Percentiles rank a stretch among this genome's conserved stretches.
phyloP scores from a whole-genome alignment of 139 green algal species.

The Chlorella sorokiniana region DNA sequence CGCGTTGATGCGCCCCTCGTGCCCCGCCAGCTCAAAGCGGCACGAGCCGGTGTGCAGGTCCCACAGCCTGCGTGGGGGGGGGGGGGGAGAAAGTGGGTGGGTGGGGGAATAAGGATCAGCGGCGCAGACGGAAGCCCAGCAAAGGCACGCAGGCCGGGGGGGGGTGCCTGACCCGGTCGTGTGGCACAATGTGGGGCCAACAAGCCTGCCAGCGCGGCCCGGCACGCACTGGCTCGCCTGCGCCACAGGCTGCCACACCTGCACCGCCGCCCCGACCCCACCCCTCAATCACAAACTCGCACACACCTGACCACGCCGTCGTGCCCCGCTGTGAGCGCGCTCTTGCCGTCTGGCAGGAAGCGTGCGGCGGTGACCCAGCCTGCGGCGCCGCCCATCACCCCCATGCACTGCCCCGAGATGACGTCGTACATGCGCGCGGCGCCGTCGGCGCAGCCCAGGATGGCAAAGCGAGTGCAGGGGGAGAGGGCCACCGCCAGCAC shows the following conservation, averaged over 20 bases:
- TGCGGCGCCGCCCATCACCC: conserved; percentile 68
- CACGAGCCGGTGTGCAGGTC: conserved; percentile 48
- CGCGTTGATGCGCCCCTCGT: conserved; percentile 67
- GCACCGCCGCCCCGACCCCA: not conserved
- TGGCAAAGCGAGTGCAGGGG: conserved; percentile 46
- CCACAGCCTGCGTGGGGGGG: conserved; percentile 50
- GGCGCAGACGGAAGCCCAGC: not conserved
- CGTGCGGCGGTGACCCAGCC: conserved; percentile 61
- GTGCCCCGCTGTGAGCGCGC: conserved; percentile 43
- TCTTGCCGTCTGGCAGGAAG: conserved; percentile 37
- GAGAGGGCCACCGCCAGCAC: conserved; percentile 53
- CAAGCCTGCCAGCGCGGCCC: not conserved
- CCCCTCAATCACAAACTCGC: not conserved
- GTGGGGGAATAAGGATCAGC: not conserved
- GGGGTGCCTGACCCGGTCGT: no score
- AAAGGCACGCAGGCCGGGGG: not conserved
- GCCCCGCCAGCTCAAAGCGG: conserved; percentile 52
- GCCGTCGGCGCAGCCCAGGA: conserved; percentile 56
- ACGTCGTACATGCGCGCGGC: conserved; percentile 70
- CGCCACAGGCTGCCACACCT: not conserved
- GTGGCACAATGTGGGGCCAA: not conserved
- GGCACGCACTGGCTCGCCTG: conserved; percentile 23
- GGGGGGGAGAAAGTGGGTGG: not conserved
- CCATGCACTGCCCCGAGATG: conserved; percentile 42
- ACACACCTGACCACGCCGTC: conserved; percentile 51